Base-by-base conservation (phyloP, 2,329 filamentous ascomycete genomes). In the Periconia sp. region DNA sequence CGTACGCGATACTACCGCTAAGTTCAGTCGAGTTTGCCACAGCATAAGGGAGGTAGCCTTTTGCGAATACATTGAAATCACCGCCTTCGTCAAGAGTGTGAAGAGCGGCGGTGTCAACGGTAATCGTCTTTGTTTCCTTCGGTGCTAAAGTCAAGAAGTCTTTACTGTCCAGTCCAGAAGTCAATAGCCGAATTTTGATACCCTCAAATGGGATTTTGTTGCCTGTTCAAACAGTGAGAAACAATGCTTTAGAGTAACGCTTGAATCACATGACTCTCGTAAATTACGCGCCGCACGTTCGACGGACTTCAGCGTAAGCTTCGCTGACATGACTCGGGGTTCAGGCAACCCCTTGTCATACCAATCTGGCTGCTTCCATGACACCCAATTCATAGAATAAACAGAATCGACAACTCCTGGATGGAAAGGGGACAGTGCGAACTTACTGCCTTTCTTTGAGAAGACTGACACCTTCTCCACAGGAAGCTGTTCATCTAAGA, bases 61-160 rank as follows among this genome's bases (percentile, higher is more conserved):
- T 73, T 6, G 84, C 78, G 50, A 79, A 76, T 46, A 90, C 70
- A 50, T 81, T 80, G 64, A 85, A 85, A 47, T 76, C 74, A 53
- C 85, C 85, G 35, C 77, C 76, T n/a, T 66, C 58, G 19, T 69
- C 68, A 18, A 82, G 76, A 57, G 84, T 79, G 68, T 85, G 82
- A 2, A 81, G 76, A 65, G 83, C 76, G 33, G 81, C 83, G 31
- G 83, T 75, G 60, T 85, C 81, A 53, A 85, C 82, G 41, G 76
- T 77, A 31, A 80, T 72, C 59, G 81, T 77, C 57, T 85, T 74
- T 9, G 80, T 79, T 67, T 82, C 69, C 31, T 74, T 75, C 44
- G 73, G 66, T 37, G 46, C 71, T 50, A 86, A 77, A 35, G 73
- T 71, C 60, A 80, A 69, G 69, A 85, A 86, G 47, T 80, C 76